Evolutionary conservation across 78 protist species (phyloP).

Genomic region (Dictyostelium firmibasis): DNA sequence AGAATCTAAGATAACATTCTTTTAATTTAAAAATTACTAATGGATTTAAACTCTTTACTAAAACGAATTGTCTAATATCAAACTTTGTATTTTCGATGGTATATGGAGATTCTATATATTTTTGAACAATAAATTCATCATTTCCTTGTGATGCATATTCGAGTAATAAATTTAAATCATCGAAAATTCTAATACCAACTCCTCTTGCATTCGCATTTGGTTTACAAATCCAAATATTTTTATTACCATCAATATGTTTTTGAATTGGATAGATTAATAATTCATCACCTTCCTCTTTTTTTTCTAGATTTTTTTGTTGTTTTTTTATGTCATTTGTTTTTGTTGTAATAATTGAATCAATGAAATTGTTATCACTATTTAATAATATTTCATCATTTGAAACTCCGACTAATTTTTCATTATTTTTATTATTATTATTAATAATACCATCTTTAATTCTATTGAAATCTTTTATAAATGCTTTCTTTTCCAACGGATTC

Average conservation of each 20-base stretch:
- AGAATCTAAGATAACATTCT: constrained; percentile 67
- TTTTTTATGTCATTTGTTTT: not conserved
- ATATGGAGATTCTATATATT: constrained; percentile 72
- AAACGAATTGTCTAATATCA: constrained; percentile 85
- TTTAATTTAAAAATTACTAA: not conserved
- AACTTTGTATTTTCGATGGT: constrained; percentile 68
- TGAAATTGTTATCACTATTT: not conserved
- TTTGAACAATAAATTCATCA: constrained; percentile 68
- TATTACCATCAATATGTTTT: constrained; percentile 51
- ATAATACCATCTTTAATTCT: not conserved
- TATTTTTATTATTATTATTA: not conserved
- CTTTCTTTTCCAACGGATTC: not conserved
- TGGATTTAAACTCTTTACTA: constrained; percentile 59
- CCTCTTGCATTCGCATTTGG: constrained; percentile 67
- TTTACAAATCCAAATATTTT: constrained; percentile 76
- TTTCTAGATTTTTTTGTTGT: not conserved
- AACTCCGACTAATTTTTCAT: not conserved
- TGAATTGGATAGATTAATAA: constrained; percentile 12
- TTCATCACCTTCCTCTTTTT: not conserved
- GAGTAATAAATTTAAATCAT: not conserved
- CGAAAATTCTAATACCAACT: constrained; percentile 61
- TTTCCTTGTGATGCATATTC: not conserved
- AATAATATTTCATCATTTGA: not conserved
- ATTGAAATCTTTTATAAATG: constrained; percentile 24
- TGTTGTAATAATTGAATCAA: not conserved